phyloP scores from a whole-genome alignment of 1,284 basidiomycete genomes.

The Papiliotrema flavescens region DNA sequence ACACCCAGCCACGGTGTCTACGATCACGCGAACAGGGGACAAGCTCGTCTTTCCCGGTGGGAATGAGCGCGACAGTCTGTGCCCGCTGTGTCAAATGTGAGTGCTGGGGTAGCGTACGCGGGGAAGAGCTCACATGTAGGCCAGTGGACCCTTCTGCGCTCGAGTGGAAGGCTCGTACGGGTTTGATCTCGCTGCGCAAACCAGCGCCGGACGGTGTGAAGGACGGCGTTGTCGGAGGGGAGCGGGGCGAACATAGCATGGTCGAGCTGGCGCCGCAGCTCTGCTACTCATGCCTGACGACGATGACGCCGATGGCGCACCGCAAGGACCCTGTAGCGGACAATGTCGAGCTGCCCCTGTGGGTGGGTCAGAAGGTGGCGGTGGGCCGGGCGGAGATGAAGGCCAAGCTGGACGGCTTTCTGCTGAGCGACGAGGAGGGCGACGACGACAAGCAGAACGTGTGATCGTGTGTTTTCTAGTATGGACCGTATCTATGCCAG shows the following conservation, averaged over 20 bases:
- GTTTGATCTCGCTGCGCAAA: slow-evolving; percentile 59
- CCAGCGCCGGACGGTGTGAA: slow-evolving; percentile 3
- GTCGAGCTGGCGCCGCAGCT: slow-evolving; percentile 53
- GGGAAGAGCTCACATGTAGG: slow-evolving; percentile 46
- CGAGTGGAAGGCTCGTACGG: slow-evolving; percentile 69
- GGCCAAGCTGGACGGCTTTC: slow-evolving; percentile 30
- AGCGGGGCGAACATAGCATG: background rate
- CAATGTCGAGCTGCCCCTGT: slow-evolving; percentile 31
- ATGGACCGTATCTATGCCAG: too few species aligned
- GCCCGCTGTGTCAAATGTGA: slow-evolving; percentile 70
- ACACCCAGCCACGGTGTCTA: slow-evolving; percentile 84
- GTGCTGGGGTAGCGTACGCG: slow-evolving; percentile 23
- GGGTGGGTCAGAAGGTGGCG: slow-evolving; percentile 25
- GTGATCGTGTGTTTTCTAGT: too few species aligned
- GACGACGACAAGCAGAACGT: background rate
- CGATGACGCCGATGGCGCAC: slow-evolving; percentile 52
- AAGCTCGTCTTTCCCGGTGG: slow-evolving; percentile 72
- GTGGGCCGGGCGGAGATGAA: slow-evolving; percentile 33
- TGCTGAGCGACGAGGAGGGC: slow-evolving; percentile 16
- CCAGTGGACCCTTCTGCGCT: slow-evolving; percentile 65
- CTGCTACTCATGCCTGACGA: slow-evolving; percentile 72
- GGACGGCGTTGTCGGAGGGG: too few species aligned
- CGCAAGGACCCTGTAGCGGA: background rate
- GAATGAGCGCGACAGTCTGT: slow-evolving; percentile 47
- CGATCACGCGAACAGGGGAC: slow-evolving; percentile 75